Base-by-base conservation (phyloP, 2,329 filamentous ascomycete species). In the Colletotrichum orchidophilum region DNA sequence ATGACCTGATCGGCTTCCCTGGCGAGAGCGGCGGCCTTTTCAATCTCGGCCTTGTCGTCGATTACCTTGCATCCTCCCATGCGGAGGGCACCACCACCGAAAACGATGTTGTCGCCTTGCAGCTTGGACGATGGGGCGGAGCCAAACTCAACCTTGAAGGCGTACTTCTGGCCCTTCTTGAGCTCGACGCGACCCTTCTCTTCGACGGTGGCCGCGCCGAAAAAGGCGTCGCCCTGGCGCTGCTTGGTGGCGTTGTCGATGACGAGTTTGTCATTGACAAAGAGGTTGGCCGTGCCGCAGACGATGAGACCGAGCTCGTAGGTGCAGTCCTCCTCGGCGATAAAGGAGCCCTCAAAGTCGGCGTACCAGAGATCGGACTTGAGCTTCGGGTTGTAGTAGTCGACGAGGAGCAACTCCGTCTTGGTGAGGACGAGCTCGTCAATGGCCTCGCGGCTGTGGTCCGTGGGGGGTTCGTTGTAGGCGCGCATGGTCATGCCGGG, bases 1-100 rank as follows among this genome's bases (percentile, higher is more conserved):
- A 96, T 87, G 58, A 95, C 94, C 77, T 95, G 92, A 67, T 96
- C 93, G 1, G 91, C 91, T 52, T 88, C 86, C 77, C 86, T 87
- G 33, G 94, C 94, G 7, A 93, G 84, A 31, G 87, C 84, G 1
- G 92, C 91, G 0, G 94, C 93, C 71, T 90, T 86, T 60, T 87
- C 82, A 66, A 95, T 90, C 76, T 92, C 88, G 18, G 86, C 84
- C 66, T 88, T 81, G 46, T 86, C 81, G 74, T 90, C 85, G 55
- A 91, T 86, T 49, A 88, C 84, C 74, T 87, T 88, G 78, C 86
- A 87, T 24, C 87, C 89, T 46, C 91, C 90, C 31, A 93, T 83
- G 55, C 90, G 86, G 58, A 93, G 86, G 1, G 88, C 90, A 55
- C 91, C 91, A 52, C 86, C 84, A 27, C 87, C 87, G 64, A 89